Percentiles rank a stretch among this genome's conserved stretches.
These are phyloP conservation scores for Geranium brycei DNA, from an alignment of 345 rosid species.

Conservation along the genomic window DNA sequence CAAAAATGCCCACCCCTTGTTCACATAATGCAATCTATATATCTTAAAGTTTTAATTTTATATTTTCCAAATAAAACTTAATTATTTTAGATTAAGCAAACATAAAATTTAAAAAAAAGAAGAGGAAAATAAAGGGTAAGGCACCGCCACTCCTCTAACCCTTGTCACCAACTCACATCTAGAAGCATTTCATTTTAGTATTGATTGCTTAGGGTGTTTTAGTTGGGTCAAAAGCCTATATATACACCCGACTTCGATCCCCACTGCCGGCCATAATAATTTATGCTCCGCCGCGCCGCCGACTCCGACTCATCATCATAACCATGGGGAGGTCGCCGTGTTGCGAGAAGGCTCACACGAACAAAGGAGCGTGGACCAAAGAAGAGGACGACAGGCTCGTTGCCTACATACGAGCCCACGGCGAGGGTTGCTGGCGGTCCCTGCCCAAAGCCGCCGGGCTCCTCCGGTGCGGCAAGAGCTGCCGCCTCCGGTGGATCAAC, in stretches of 20 bases:
- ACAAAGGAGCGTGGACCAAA: constrained; percentile 83
- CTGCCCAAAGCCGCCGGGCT: constrained; percentile 79
- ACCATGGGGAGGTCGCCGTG: constrained; percentile 76
- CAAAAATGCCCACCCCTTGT: too few species aligned
- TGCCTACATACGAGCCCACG: constrained; percentile 57
- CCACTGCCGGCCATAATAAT: neutral
- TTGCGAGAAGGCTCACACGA: constrained; percentile 72
- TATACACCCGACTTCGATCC: neutral
- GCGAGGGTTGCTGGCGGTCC: constrained; percentile 82
- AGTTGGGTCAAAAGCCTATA: neutral
- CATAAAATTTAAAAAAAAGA: too few species aligned
- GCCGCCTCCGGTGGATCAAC: constrained; percentile 79
- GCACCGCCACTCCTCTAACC: neutral
- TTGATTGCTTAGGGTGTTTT: too few species aligned
- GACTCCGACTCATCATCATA: too few species aligned
- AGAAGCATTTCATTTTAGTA: constrained; percentile 17
- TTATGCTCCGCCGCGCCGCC: too few species aligned
- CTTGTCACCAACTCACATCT: constrained; percentile 22
- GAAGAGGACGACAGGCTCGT: constrained; percentile 72
- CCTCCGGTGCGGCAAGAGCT: constrained; percentile 66
- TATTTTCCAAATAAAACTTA: too few species aligned
- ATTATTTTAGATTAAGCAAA: too few species aligned
- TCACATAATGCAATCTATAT: too few species aligned
- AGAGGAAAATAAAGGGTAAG: too few species aligned
- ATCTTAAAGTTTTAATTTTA: too few species aligned